Evolutionary conservation across 345 rosid genomes (phyloP).

Genomic region (Syzygium aqueum): DNA sequence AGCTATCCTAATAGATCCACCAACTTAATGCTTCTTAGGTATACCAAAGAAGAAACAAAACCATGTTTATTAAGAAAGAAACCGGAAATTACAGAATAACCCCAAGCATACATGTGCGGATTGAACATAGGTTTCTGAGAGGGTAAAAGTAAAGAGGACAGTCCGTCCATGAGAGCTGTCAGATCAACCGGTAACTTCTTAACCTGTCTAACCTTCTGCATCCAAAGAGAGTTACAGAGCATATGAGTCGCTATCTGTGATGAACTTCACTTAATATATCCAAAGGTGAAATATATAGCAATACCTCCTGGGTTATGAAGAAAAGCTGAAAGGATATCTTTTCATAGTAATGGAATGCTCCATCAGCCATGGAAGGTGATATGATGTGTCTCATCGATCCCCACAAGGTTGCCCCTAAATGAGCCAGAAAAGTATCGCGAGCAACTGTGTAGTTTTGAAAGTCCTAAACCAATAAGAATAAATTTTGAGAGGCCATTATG

Average conservation of each 20-base stretch:
- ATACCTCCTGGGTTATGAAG: slow-evolving; percentile 93
- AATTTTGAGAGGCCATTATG: background rate
- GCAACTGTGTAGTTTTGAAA: slow-evolving; percentile 94
- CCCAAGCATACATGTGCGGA: slow-evolving; percentile 44
- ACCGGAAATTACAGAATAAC: background rate
- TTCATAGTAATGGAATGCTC: slow-evolving; percentile 95
- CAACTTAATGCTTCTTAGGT: background rate
- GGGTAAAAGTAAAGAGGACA: slow-evolving; percentile 77
- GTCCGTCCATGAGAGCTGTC: slow-evolving; percentile 68
- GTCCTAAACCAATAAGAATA: slow-evolving; percentile 42
- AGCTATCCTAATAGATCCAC: background rate
- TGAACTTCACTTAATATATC: background rate
- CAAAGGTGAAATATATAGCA: background rate
- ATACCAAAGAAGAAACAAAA: background rate
- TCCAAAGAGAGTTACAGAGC: slow-evolving; percentile 11
- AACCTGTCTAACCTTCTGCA: slow-evolving; percentile 59
- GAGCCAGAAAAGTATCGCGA: slow-evolving; percentile 92
- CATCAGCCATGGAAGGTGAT: slow-evolving; percentile 94
- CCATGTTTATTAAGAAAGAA: background rate
- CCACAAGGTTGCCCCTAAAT: slow-evolving; percentile 91
- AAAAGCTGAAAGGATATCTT: slow-evolving; percentile 87
- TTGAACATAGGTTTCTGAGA: slow-evolving; percentile 78
- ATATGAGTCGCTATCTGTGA: background rate
- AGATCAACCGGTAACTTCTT: slow-evolving; percentile 85
- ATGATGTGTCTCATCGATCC: slow-evolving; percentile 89